Evolutionary conservation across 768 basidiomycete species (phyloP).

Genomic region (Collybia mongolica): DNA sequence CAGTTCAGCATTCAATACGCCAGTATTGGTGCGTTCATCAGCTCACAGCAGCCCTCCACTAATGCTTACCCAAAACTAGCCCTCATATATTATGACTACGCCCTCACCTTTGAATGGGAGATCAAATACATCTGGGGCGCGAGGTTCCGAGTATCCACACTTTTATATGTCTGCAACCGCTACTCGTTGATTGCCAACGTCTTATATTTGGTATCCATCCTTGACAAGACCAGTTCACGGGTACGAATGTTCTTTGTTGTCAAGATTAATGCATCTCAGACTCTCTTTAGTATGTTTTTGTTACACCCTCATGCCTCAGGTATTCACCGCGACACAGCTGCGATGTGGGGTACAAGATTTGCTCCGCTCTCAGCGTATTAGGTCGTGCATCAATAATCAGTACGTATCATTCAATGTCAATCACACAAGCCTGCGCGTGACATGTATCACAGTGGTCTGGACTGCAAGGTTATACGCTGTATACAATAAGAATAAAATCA

Average conservation of each 20-base stretch:
- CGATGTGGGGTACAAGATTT: too few species aligned
- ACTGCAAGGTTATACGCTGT: conserved; percentile 15
- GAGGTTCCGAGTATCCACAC: conserved; percentile 16
- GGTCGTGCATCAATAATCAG: too few species aligned
- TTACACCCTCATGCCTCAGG: too few species aligned
- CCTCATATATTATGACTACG: not conserved
- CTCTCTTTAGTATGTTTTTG: too few species aligned
- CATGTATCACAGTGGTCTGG: conserved; percentile 1
- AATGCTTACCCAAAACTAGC: not conserved
- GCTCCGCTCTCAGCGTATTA: too few species aligned
- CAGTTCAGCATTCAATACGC: not conserved
- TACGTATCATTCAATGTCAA: too few species aligned
- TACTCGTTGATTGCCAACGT: conserved; percentile 25
- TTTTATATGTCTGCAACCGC: conserved; percentile 25
- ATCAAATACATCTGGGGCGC: conserved; percentile 14
- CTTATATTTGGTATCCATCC: conserved; percentile 19
- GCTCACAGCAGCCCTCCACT: too few species aligned
- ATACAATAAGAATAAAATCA: conserved; percentile 9
- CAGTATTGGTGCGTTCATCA: not conserved
- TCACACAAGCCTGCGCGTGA: too few species aligned
- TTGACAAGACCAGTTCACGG: not conserved
- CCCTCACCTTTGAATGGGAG: conserved; percentile 9
- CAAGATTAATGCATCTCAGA: not conserved
- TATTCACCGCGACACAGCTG: too few species aligned
- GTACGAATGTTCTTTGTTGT: not conserved